A percentile compares a stretch with the other conserved stretches of the same genome.
Conservation (phyloP, 1,284 basidiomycete genomes). For the Somion occarium region DNA sequence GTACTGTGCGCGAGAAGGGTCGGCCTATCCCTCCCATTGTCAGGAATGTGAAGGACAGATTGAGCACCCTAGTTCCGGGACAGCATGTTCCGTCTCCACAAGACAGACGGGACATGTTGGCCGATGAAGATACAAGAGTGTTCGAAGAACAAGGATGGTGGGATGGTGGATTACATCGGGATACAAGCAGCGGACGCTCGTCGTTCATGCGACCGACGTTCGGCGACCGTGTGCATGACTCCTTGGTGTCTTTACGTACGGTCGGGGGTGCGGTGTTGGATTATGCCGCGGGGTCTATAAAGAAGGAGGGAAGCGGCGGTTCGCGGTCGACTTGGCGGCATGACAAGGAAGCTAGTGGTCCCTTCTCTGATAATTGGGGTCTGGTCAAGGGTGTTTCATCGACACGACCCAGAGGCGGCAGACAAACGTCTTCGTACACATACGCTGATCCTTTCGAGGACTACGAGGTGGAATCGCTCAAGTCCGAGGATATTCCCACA, state of each 20-base stretch:
- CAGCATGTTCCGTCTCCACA: constrained; percentile 9
- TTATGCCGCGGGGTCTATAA: constrained; percentile 24
- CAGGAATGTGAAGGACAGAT: constrained; percentile 19
- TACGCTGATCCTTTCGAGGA: constrained; percentile 57
- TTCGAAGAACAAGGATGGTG: constrained; percentile 25
- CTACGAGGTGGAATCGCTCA: constrained; percentile 33
- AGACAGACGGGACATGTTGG: constrained; percentile 61
- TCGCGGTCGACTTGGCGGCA: constrained; percentile 24
- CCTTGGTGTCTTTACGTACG: constrained; percentile 44
- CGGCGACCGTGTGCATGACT: constrained; percentile 26
- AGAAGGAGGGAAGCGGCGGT: constrained; percentile 5
- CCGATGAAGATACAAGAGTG: constrained; percentile 64
- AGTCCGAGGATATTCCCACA: constrained; percentile 10
- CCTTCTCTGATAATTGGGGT: constrained; percentile 42
- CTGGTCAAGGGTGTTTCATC: constrained; percentile 24
- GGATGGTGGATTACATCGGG: constrained; percentile 13
- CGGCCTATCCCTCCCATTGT: constrained; percentile 17
- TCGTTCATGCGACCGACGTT: constrained; percentile 26
- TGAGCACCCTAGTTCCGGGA: constrained; percentile 24
- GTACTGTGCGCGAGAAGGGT: constrained; percentile 19
- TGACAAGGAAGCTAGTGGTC: constrained; percentile 46
- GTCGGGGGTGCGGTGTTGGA: constrained; percentile 33
- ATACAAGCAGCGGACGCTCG: constrained; percentile 22
- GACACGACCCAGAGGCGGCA: constrained; percentile 30
- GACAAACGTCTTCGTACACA: constrained; percentile 34